These are phyloP conservation scores for Blepharisma undulans DNA, from an alignment of 169 alveolate species.

Conservation along the genomic window DNA sequence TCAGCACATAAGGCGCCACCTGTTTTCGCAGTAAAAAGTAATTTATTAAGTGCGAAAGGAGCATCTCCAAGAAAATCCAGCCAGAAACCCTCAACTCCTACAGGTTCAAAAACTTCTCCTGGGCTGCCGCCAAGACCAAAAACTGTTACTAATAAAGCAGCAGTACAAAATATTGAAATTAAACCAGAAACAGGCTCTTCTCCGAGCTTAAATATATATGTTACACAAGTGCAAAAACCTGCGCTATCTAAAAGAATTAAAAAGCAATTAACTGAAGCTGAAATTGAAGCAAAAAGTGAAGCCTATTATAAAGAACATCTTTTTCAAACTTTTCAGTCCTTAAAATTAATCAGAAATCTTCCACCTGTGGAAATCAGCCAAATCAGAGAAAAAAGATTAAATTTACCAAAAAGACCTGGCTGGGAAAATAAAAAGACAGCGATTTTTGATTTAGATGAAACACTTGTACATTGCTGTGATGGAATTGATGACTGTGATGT, in stretches of 20 bases:
- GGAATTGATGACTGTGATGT: constrained; percentile 40
- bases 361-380: not conserved
- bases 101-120: not conserved
- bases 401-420: constrained; percentile 13
- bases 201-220: not conserved
- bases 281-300: constrained; percentile 30
- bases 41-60: not conserved
- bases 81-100: not conserved
- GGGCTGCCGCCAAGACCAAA: not conserved
- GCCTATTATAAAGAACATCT: constrained; percentile 15
- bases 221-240: not conserved
- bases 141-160: not conserved
- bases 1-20: not conserved
- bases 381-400: constrained; percentile 27
- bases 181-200: not conserved
- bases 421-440: constrained; percentile 52
- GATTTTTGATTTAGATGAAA: constrained; percentile 84
- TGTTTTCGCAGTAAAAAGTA: constrained; percentile 5
- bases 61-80: not conserved
- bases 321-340: constrained; percentile 27
- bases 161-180: not conserved
- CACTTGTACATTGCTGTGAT: constrained; percentile 79
- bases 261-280: not conserved
- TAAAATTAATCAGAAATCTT: not conserved
- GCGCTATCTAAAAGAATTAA: not conserved